Base-by-base conservation (phyloP, 768 basidiomycete genomes). In the Pholiota molesta region DNA sequence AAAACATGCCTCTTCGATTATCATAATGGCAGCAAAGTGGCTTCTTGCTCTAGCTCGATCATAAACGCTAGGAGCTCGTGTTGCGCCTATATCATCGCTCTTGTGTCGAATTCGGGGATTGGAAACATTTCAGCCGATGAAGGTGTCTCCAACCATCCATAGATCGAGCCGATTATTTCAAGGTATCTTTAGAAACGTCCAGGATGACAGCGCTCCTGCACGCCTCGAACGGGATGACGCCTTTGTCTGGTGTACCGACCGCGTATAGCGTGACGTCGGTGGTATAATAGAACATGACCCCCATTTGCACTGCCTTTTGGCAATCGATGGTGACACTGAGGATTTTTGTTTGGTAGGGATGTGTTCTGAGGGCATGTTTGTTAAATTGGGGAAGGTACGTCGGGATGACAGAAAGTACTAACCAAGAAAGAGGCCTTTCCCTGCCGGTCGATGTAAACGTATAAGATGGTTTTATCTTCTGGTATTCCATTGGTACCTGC, bases 401-500 rank as follows among this genome's bases (percentile, higher is more conserved):
- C n/a, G 17, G 10, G 26, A 47, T 4, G 51, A 2, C n/a, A 10
- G 14, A 58, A 23, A 39, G 21, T 21, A 37, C 67, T 40, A 2
- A 66, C 67, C 44, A n/a, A 47, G 42, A 42, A 59, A 68, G 10
- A 66, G 37, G 21, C 62, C 44, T 39, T 55, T 31, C 23, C 55
- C 52, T 28, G 63, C 37, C 37, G 51, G 56, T 37, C 62, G 53
- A 28, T 52, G 72, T 70, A 78, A 51, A 55, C 45, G 60, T 31
- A 63, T 66, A 61, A 55, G 62, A 69, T 35, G 66, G 74, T 64
- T 69, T 83, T 58, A 2, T 56, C 63, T 57, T 67, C 63, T 16
- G 37, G 45, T 47, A 71, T 71, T 14, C 70, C 70, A 16, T 66
- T 37, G 31, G 66, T 19, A 1, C 57, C 68, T 71, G 52, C 17